Evolutionary conservation across 129 eudicot genomes (phyloP).

Genomic region (Flaveria linearis): DNA sequence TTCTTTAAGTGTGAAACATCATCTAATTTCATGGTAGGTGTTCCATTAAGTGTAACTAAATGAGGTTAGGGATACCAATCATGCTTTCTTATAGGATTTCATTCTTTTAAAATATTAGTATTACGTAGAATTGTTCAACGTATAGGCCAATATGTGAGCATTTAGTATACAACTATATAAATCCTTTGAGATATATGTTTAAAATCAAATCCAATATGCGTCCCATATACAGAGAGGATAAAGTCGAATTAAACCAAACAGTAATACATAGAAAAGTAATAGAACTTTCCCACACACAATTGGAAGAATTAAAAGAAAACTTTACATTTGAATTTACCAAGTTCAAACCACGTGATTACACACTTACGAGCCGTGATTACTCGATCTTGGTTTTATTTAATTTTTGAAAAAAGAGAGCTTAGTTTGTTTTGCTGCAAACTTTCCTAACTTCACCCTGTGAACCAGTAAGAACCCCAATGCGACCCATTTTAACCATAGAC

Average conservation of each 20-base stretch:
- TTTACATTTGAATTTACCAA: not conserved
- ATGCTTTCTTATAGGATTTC: too few species aligned
- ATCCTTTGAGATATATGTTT: not conserved
- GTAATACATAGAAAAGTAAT: not conserved
- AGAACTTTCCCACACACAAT: too few species aligned
- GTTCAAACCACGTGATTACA: too few species aligned
- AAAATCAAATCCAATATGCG: not conserved
- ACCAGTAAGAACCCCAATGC: conserved; percentile 72
- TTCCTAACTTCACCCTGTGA: conserved; percentile 61
- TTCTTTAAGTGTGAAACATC: too few species aligned
- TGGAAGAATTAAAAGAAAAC: not conserved
- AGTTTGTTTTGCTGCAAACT: conserved; percentile 44
- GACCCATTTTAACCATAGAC: conserved; percentile 66
- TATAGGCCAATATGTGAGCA: not conserved
- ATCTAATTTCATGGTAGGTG: too few species aligned
- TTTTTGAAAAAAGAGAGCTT: not conserved
- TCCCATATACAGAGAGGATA: not conserved
- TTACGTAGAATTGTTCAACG: too few species aligned
- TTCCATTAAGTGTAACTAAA: too few species aligned
- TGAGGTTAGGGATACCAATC: too few species aligned
- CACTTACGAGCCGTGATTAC: not conserved
- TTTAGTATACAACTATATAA: not conserved
- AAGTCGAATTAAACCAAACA: not conserved
- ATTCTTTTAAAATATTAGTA: too few species aligned
- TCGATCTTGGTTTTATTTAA: not conserved